A percentile compares a stretch with the other conserved stretches of the same genome.
phyloP scores from a whole-genome alignment of 257 asterid genomes.

The Osmanthus fragrans region DNA sequence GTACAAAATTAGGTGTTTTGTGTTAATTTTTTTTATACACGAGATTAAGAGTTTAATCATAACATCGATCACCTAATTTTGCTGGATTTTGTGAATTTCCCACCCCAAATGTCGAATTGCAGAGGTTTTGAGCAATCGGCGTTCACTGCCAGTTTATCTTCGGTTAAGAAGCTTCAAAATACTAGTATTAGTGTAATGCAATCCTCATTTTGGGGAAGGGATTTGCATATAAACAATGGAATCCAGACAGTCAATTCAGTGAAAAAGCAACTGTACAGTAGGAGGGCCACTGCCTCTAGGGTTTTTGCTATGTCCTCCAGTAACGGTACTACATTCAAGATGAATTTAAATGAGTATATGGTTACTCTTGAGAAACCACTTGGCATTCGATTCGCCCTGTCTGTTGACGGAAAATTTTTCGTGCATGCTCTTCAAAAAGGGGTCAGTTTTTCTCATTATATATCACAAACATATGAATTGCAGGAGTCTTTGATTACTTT shows the following conservation, averaged over 20 bases:
- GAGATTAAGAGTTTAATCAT: neutral
- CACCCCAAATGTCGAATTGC: conserved; percentile 49
- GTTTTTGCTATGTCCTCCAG: conserved; percentile 45
- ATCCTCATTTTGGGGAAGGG: conserved; percentile 52
- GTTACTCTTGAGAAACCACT: conserved; percentile 87
- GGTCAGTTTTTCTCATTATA: conserved; percentile 37
- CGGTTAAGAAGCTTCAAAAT: conserved; percentile 19
- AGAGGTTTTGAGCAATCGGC: conserved; percentile 39
- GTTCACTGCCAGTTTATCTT: conserved; percentile 21
- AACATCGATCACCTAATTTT: neutral
- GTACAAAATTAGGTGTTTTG: neutral
- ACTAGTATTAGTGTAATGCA: conserved; percentile 12
- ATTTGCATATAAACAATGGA: conserved; percentile 32
- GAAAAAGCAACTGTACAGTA: conserved; percentile 23
- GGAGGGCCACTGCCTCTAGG: conserved; percentile 22
- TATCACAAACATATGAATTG: neutral
- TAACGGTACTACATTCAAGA: conserved; percentile 38
- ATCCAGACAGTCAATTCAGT: conserved; percentile 8
- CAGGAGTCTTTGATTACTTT: neutral
- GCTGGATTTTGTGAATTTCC: conserved; percentile 4
- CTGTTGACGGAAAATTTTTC: conserved; percentile 77
- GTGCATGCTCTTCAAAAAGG: conserved; percentile 94
- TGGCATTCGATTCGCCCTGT: conserved; percentile 84
- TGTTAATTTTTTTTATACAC: neutral
- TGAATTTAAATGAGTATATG: conserved; percentile 87